phyloP scores from a whole-genome alignment of 2,329 filamentous ascomycete species.

The Alternaria angustiovoidea region DNA sequence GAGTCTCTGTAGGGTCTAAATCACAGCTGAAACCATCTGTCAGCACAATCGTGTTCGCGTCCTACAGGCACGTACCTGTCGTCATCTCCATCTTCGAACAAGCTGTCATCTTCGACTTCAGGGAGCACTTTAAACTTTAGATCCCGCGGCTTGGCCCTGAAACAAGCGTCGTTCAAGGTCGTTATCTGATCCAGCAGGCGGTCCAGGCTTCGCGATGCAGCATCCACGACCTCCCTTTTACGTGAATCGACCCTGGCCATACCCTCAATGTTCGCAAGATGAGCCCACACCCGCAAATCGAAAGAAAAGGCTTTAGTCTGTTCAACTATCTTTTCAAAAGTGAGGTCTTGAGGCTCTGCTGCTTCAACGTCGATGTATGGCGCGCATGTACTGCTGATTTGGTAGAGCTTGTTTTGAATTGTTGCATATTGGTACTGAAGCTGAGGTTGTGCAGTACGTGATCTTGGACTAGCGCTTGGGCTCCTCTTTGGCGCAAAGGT shows the following conservation, averaged over 20 bases:
- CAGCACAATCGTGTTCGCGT: neutral
- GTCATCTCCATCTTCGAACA: constrained; percentile 18
- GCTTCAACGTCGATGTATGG: constrained; percentile 32
- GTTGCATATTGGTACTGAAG: constrained; percentile 29
- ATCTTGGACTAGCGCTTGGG: constrained; percentile 26
- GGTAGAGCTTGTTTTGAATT: constrained; percentile 27
- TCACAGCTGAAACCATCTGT: constrained; percentile 10
- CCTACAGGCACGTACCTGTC: constrained; percentile 6
- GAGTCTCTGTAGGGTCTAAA: constrained; percentile 26
- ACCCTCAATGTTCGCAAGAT: constrained; percentile 27
- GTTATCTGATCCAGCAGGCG: constrained; percentile 21
- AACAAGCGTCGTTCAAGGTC: constrained; percentile 24
- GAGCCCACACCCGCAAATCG: constrained; percentile 35
- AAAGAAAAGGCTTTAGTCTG: constrained; percentile 31
- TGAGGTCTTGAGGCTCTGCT: constrained; percentile 32
- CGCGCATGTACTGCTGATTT: constrained; percentile 24
- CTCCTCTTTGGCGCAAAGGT: constrained; percentile 16
- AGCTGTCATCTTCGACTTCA: constrained; percentile 18
- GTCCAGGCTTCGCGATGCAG: constrained; percentile 25
- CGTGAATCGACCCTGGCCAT: constrained; percentile 24
- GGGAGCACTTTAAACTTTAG: constrained; percentile 25
- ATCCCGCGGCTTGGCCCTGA: constrained; percentile 30
- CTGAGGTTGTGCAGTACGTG: constrained; percentile 22
- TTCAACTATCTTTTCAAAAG: constrained; percentile 35
- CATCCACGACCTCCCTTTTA: constrained; percentile 24